Percentiles rank a stretch among this genome's conserved stretches.
These are phyloP conservation scores for Kwoniella sp. DNA, from an alignment of 768 basidiomycete genomes.

Conservation along the genomic window DNA sequence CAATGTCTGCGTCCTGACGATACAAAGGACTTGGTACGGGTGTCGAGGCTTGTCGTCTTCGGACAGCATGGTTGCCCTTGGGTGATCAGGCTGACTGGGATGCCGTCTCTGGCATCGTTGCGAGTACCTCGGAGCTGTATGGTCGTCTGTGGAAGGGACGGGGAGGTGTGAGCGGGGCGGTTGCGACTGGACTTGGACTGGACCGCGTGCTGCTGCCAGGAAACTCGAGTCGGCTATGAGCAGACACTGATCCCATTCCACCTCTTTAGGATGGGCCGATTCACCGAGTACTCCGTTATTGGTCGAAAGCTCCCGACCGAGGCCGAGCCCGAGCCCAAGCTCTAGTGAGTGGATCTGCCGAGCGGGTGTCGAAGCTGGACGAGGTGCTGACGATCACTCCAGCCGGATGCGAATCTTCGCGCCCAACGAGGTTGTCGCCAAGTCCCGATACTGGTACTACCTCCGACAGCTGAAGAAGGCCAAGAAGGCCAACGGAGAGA, in stretches of 20 bases:
- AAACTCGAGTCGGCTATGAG: too few species aligned
- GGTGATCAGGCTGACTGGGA: too few species aligned
- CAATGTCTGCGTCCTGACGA: constrained; percentile 46
- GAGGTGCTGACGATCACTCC: not conserved
- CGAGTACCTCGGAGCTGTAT: constrained; percentile 20
- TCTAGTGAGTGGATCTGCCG: constrained; percentile 56
- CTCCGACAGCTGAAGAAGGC: constrained; percentile 96
- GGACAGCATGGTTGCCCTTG: too few species aligned
- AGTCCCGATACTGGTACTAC: constrained; percentile 99
- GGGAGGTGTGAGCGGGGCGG: not conserved
- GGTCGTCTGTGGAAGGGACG: not conserved
- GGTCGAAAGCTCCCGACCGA: constrained; percentile 96
- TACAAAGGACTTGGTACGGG: constrained; percentile 21
- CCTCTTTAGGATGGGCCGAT: constrained; percentile 52
- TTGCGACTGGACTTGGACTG: not conserved
- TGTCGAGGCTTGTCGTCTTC: too few species aligned
- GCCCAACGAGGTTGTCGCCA: constrained; percentile 96
- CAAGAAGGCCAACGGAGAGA: constrained; percentile 98
- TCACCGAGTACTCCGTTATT: constrained; percentile 87
- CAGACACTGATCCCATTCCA: too few species aligned
- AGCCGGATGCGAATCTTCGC: constrained; percentile 97
- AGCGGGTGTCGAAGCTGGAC: not conserved
- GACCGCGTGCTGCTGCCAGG: not conserved
- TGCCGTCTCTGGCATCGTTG: too few species aligned
- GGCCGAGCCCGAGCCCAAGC: constrained; percentile 88